Evolutionary conservation across 495 filamentous ascomycete genomes (phyloP), one percentile per base, ranked within the genome.

Genomic region (Penicillium riverlandense): DNA sequence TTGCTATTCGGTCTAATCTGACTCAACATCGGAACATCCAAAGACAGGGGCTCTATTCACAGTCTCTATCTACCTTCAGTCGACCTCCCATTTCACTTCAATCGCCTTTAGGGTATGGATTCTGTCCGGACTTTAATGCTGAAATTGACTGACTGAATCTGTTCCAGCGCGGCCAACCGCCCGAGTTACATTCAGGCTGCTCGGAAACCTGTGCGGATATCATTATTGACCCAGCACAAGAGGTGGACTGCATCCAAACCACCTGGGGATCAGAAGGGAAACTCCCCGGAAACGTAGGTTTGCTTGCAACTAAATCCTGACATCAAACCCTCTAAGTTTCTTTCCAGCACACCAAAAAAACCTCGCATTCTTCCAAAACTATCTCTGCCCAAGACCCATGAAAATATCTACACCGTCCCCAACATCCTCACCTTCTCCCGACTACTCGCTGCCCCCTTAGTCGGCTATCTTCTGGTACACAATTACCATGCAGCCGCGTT

Each of bases 321-420:
- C 7, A 34, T 6, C 22, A 22, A 22, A 22, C 22, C 22, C 22
- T 3, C 22, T 22, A 6, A 22, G 2, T 22, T 22, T 22, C 22
- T 22, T 22, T 6, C 22, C 22, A 22, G 22, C 22, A 22, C 2
- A 22, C 22, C 22, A 4, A 22, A 22, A 4, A 22, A 22, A 22
- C 22, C 6, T 22, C 2, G 22, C 22, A 22, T 22, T 22, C 22
- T 84, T 14, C 63, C 32, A 6, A 34, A 34, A 6, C 22, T 22
- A 22, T 22, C 74, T 2, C 45, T 56, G 6, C 74, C 72, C 29
- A 54, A 49, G 10, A 57, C 60, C 4, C 90, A 83, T 55, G 92
- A 98, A 65, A 92, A 98, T 54, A 95, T 98, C 60, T 96, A 95
- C 72, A 98, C 85, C 35, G 53, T 98, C 37, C 92, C 92, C 27